phyloP scores from a whole-genome alignment of 1,284 basidiomycete species.

The Inonotus obliquus region DNA sequence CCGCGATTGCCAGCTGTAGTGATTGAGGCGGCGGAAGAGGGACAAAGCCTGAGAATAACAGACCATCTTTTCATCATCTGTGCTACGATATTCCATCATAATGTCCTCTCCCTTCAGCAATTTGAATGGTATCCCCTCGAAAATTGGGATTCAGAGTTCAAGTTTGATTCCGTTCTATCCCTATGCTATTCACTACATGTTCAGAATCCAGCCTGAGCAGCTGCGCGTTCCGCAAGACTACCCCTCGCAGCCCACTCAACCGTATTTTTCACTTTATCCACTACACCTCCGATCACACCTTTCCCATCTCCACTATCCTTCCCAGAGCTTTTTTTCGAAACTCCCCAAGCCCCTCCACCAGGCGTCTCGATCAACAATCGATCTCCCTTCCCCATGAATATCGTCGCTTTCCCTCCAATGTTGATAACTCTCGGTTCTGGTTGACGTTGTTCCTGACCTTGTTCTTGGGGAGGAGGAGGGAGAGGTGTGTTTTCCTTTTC shows the following conservation, averaged over 20 bases:
- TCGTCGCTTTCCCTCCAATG: constrained; percentile 87
- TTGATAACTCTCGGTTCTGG: constrained; percentile 65
- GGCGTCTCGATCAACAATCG: constrained; percentile 82
- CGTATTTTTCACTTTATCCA: constrained; percentile 32
- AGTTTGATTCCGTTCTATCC: background rate
- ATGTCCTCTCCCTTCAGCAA: too few relatives aligned
- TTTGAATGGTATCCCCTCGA: background rate
- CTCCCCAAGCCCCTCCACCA: constrained; percentile 90
- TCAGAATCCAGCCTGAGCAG: constrained; percentile 63
- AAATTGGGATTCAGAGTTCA: background rate
- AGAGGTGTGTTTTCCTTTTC: constrained; percentile 4
- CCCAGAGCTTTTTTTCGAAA: constrained; percentile 35
- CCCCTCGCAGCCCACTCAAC: constrained; percentile 68
- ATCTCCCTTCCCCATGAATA: constrained; percentile 85
- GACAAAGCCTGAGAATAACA: too few relatives aligned
- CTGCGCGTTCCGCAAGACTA: constrained; percentile 67
- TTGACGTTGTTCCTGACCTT: constrained; percentile 1
- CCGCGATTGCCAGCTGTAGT: too few relatives aligned
- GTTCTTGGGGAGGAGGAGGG: background rate
- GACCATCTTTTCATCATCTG: too few relatives aligned
- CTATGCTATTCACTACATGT: too few relatives aligned
- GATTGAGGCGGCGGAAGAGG: too few relatives aligned
- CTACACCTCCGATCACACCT: background rate
- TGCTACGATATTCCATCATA: too few relatives aligned
- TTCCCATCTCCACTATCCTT: constrained; percentile 26